These are phyloP conservation scores for Lactarius akahatsu DNA, from an alignment of 768 basidiomycete species.

Conservation along the genomic window DNA sequence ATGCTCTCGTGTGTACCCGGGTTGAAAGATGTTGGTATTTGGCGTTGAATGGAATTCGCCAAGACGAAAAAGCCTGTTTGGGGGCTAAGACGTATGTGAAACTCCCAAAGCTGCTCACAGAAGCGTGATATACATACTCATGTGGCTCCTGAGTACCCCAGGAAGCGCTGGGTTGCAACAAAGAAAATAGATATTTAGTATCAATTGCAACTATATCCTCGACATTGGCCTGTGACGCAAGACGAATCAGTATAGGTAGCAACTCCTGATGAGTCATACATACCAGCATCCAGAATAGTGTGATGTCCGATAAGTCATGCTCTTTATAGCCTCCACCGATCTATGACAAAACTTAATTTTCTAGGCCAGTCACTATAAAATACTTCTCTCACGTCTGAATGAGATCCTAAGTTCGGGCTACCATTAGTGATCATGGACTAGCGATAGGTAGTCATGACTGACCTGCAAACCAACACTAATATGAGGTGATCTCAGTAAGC, in stretches of 20 bases:
- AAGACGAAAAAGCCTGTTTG: conserved; percentile 20
- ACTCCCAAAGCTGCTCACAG: conserved; percentile 6
- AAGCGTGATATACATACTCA: conserved; percentile 44
- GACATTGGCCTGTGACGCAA: conserved; percentile 50
- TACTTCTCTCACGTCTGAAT: conserved; percentile 36
- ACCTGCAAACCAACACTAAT: conserved; percentile 73
- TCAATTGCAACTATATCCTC: conserved; percentile 57
- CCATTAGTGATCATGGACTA: conserved; percentile 7
- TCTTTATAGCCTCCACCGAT: conserved; percentile 67
- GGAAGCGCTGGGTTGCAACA: conserved; percentile 50
- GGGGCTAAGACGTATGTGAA: conserved; percentile 40
- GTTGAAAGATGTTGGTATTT: conserved; percentile 9
- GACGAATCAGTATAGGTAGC: conserved; percentile 10
- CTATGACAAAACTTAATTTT: conserved; percentile 37
- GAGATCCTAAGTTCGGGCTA: conserved; percentile 29
- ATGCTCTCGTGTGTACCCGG: conserved; percentile 21
- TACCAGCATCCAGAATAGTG: conserved; percentile 65
- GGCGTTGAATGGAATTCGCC: conserved; percentile 15
- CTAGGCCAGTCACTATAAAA: conserved; percentile 29
- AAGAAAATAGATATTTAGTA: conserved; percentile 47
- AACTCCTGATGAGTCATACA: conserved; percentile 29
- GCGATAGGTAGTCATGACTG: conserved; percentile 26
- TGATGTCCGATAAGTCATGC: conserved; percentile 67
- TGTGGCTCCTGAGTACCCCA: conserved; percentile 68
- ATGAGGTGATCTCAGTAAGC: conserved; percentile 3